Percentiles rank a stretch among this genome's conserved stretches.
Evolutionary conservation across 352 stramenopile species (phyloP).

Genomic region (Phytophthora ramorum): DNA sequence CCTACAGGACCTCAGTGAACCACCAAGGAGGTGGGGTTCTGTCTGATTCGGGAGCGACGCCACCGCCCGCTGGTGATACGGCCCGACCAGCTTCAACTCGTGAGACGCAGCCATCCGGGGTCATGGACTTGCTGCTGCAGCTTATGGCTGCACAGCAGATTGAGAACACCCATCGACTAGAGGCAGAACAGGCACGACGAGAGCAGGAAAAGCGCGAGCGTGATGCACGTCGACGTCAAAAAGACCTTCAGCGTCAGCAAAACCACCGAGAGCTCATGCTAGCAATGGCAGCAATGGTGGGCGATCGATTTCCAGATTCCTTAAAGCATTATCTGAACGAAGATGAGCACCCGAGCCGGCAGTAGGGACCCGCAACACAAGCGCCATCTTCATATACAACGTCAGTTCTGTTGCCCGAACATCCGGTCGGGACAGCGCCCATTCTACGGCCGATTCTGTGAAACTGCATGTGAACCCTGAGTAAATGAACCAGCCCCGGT

Average conservation of each 20-base stretch:
- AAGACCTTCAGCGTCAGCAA: conserved; percentile 39
- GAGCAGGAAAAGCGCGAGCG: conserved; percentile 35
- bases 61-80: no score
- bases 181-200: conserved; percentile 44
- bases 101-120: conserved; percentile 28
- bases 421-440: no score
- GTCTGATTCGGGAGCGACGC: no score
- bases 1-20: no score
- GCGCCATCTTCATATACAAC: no score
- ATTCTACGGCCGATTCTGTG: no score
- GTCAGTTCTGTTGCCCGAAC: no score
- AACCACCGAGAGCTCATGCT: conserved; percentile 68
- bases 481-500: no score
- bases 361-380: background rate
- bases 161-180: conserved; percentile 39
- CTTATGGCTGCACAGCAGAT: conserved; percentile 63
- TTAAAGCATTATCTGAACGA: conserved; percentile 48
- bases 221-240: conserved; percentile 39
- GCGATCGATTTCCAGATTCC: conserved; percentile 50
- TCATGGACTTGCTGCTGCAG: conserved; percentile 63
- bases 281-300: conserved; percentile 52
- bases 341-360: background rate
- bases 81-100: conserved; percentile 10
- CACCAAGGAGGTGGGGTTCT: no score
- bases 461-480: no score